phyloP scores from a whole-genome alignment of 106 monocot genomes.

The Posidonia australis region DNA sequence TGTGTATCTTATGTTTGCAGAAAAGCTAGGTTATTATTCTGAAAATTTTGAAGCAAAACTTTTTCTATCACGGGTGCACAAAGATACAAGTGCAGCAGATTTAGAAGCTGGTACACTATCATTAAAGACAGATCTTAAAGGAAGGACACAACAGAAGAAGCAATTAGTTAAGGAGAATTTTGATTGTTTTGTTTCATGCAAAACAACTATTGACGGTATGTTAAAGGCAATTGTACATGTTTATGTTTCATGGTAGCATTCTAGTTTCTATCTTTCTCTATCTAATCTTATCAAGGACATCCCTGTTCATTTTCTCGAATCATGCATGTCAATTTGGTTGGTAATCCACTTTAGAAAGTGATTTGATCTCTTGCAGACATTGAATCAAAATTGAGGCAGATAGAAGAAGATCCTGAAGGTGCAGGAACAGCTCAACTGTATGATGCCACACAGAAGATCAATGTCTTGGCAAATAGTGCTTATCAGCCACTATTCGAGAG shows the following conservation, averaged over 20 bases:
- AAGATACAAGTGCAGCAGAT: constrained; percentile 78
- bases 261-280: not conserved
- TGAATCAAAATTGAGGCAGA: constrained; percentile 80
- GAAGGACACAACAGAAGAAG: constrained; percentile 93
- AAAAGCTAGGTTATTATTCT: constrained; percentile 81
- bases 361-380: constrained; percentile 50
- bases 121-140: constrained; percentile 84
- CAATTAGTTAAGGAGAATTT: constrained; percentile 98
- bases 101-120: constrained; percentile 81
- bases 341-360: not conserved
- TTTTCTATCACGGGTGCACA: constrained; percentile 84
- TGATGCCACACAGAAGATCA: constrained; percentile 66
- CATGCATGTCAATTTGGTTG: not conserved
- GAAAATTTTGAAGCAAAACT: constrained; percentile 82
- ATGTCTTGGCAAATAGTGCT: constrained; percentile 69
- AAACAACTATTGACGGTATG: constrained; percentile 96
- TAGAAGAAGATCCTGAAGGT: constrained; percentile 99
- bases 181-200: constrained; percentile 99
- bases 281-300: not conserved
- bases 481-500: constrained; percentile 98
- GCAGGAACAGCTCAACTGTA: constrained; percentile 74
- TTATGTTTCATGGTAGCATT: not conserved
- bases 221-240: not conserved
- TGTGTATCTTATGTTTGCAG: constrained; percentile 35
- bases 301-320: too few species aligned